Evolutionary conservation across 2,329 filamentous ascomycete species (phyloP), one percentile per base, ranked within the genome.

Genomic region (Fusarium compactum): DNA sequence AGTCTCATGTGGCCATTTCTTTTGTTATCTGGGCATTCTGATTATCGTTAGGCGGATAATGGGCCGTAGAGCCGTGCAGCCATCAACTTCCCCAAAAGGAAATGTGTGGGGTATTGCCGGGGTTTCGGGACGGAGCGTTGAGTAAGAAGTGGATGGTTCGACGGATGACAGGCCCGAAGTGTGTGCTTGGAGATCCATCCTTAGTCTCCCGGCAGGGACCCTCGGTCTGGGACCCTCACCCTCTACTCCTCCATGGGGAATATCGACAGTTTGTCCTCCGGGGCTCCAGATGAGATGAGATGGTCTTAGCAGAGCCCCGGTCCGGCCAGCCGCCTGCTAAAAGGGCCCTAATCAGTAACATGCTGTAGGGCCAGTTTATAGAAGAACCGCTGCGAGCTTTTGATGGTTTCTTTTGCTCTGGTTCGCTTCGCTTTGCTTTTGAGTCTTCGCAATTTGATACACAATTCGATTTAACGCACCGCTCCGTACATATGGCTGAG

Each of bases 131-230:
- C 74, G 74, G 73, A 72, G 53, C 52, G 51, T 61, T 61, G 51
- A 59, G 47, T 57, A 40, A 55, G 59, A 54, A 74, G 62, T 64
- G 59, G 60, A 64, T 64, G 66, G 55, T 65, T 60, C 52, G 63
- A 58, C 74, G 74, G 74, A 76, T 76, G 74, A 60, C 62, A 76
- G 74, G 74, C 66, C 74, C 74, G 74, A 74, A 69, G 66, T 43
- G 51, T 70, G 72, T 70, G 68, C 58, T 60, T 58, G 24, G 27
- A 72, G 74, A 69, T 72, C 74, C 73, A 74, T 73, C 57, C 47
- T 34, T 29, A 58, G 50, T 58, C 51, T 56, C 56, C 50, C 53
- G 65, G 58, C 46, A 62, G 62, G 48, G 54, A 24, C 59, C 34
- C 40, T 48, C 56, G 29, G 32, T 41, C 58, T 30, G 22, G 41